Evolutionary conservation across 805 yeast species (phyloP), one percentile per base, ranked within the genome.

Genomic region (Dipodascus albidus): DNA sequence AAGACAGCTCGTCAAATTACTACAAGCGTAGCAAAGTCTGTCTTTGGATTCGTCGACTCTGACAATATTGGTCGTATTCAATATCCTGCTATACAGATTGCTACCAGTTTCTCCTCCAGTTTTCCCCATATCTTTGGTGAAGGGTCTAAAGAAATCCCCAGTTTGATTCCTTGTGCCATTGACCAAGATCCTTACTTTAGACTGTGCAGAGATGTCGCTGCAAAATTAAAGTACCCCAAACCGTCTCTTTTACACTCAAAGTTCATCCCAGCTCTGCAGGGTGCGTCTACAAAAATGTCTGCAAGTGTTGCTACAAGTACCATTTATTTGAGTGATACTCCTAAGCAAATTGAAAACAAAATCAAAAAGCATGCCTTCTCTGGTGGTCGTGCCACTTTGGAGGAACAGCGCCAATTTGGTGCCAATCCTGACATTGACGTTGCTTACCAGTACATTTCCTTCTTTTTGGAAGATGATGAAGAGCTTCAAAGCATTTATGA

Each of bases 171-270:
- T 42, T 93, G 99, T 77, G 99, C 99, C 50, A 93, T 93, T 67
- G 99, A 93, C 68, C 99, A 91, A 75, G 99, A 93, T 70, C 98
- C 99, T 27, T 93, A 93, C 70, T 93, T 93, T 75, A 80, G 99
- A 71, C 95, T 93, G 21, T 87, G 96, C 70, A 80, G 99, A 72
- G 99, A 93, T 68, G 99, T 93, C 59, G 97, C 99, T 9, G 89
- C 83, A 64, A 93, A 91, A 70, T 78, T 93, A 67, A 85, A 84
- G 69, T 95, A 78, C 67, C 74, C 89, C 57, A 93, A 93, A 71
- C 98, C 98, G 19, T 81, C 96, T 8, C 78, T 93, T 66, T 75
- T 93, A 58, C 98, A 93, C 70, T 83, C 99, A 53, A 85, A 87
- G 70, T 93, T 93, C 71, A 93, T 93, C 85, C 99, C 99, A 48